Base-by-base conservation (phyloP, 345 rosid species). In the Carallia pectinifolia region DNA sequence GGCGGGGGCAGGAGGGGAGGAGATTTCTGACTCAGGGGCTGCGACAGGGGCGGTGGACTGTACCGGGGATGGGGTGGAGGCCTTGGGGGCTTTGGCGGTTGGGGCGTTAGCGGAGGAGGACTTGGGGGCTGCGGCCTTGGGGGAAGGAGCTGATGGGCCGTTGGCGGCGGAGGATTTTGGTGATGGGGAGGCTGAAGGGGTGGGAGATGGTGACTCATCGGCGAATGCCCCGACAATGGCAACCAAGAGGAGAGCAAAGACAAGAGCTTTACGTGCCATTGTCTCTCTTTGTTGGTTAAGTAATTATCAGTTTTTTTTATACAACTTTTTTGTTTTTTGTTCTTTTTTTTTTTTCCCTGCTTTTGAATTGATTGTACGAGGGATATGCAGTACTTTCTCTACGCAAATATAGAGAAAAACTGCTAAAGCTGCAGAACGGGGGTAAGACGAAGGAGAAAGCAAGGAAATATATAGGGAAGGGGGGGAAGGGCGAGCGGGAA, bases 171-270 rank as follows among this genome's bases (percentile, higher is more conserved):
- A 8, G 33, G 33, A 1, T 44, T 63, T 65, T 3, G 67, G 50
- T 4, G 71, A 18, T 1, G 74, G 53, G 2, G 72, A 19, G 17
- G 76, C 0, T 6, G 65, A 38, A 5, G 77, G 70, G 50, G 81
- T 5, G 7, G 34, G 12, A 0, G 65, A 39, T 4, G 76, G 73
- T 53, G 76, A 34, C 9, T 68, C 70, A 0, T 77, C 77, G 0
- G 81, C 81, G 54, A 68, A 73, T 17, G 71, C 81, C 29, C 81
- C 77, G 6, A 38, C 67, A 17, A 77, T n/a, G 74, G 74, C 77
- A 2, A 77, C 73, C 8, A 73, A 65, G 58, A 73, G 18, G 18
- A 77, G 73, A 18, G 74, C 77, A 68, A 73, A 52, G 6, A 40
- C 77, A 65, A 77, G 56, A 73, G 65, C 30, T 65, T 68, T 71